Percentiles rank a stretch among this genome's conserved stretches.
phyloP scores from a whole-genome alignment of 2,329 filamentous ascomycete species.

The Juglanconis oblonga region DNA sequence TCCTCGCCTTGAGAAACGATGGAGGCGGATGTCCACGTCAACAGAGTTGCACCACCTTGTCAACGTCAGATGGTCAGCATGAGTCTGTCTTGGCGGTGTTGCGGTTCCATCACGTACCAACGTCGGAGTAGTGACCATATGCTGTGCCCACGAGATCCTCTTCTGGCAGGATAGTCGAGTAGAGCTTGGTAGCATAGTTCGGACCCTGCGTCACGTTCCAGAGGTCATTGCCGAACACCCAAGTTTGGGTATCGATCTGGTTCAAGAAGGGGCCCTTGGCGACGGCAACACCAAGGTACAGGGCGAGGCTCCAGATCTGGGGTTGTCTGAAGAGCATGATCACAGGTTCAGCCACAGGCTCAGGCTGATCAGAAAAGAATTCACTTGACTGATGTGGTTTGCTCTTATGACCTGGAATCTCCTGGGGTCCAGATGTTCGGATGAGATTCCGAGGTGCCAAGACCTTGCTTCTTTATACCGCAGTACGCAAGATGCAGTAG shows the following conservation, averaged over 20 bases:
- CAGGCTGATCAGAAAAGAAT: background rate
- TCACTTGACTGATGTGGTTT: background rate
- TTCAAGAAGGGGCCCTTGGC: constrained; percentile 24
- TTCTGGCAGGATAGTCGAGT: constrained; percentile 24
- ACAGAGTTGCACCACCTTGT: constrained; percentile 41
- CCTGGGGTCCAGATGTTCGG: background rate
- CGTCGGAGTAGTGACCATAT: constrained; percentile 30
- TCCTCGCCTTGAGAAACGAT: constrained; percentile 32
- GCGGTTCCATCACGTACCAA: constrained; percentile 20
- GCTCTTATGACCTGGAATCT: background rate
- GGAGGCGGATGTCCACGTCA: constrained; percentile 44
- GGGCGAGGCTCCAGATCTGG: background rate
- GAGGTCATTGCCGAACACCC: constrained; percentile 31
- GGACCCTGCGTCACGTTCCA: constrained; percentile 26
- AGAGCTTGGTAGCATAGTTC: constrained; percentile 19
- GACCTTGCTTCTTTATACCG: background rate
- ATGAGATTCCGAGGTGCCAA: background rate
- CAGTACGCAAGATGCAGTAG: background rate
- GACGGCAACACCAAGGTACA: background rate
- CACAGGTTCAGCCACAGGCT: background rate
- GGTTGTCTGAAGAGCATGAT: background rate
- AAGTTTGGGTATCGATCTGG: constrained; percentile 26
- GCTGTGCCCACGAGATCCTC: constrained; percentile 29
- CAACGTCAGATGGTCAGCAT: background rate
- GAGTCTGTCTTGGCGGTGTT: background rate